Percentiles rank a stretch among this genome's conserved stretches.
Conservation (phyloP, 2,329 filamentous ascomycete genomes). For the Dactylella cylindrospora region DNA sequence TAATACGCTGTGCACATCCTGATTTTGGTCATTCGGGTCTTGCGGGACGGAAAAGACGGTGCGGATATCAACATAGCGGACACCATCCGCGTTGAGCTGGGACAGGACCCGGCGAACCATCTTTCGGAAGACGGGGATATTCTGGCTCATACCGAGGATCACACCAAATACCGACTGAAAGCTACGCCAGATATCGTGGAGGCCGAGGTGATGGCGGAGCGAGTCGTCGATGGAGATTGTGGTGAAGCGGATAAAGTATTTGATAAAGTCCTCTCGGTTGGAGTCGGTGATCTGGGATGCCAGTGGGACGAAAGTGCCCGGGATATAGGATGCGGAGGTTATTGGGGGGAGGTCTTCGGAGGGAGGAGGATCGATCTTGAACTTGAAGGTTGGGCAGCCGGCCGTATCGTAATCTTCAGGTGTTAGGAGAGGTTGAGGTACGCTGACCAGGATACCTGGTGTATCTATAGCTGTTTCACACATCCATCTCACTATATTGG, state of each 20-base stretch:
- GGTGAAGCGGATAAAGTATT: slow-evolving; percentile 37
- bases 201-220: slow-evolving; percentile 76
- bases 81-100: slow-evolving; percentile 74
- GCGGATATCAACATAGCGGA: slow-evolving; percentile 80
- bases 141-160: slow-evolving; percentile 58
- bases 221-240: slow-evolving; percentile 62
- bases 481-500: slow-evolving; percentile 65
- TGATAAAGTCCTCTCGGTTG: slow-evolving; percentile 40
- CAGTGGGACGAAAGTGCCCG: slow-evolving; percentile 62
- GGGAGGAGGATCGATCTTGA: slow-evolving; percentile 52
- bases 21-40: slow-evolving; percentile 42
- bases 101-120: slow-evolving; percentile 69
- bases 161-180: slow-evolving; percentile 75
- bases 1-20: slow-evolving; percentile 63
- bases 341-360: slow-evolving; percentile 8
- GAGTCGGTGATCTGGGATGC: slow-evolving; percentile 46
- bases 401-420: slow-evolving; percentile 60
- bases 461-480: slow-evolving; percentile 70
- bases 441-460: slow-evolving; percentile 65
- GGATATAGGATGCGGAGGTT: slow-evolving; percentile 42
- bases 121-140: slow-evolving; percentile 63
- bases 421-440: slow-evolving; percentile 26
- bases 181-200: slow-evolving; percentile 81
- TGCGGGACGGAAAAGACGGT: slow-evolving; percentile 63
- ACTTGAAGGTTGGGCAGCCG: slow-evolving; percentile 53